Evolutionary conservation across 2,329 filamentous ascomycete genomes (phyloP).

Genomic region (Fusarium drepaniforme): DNA sequence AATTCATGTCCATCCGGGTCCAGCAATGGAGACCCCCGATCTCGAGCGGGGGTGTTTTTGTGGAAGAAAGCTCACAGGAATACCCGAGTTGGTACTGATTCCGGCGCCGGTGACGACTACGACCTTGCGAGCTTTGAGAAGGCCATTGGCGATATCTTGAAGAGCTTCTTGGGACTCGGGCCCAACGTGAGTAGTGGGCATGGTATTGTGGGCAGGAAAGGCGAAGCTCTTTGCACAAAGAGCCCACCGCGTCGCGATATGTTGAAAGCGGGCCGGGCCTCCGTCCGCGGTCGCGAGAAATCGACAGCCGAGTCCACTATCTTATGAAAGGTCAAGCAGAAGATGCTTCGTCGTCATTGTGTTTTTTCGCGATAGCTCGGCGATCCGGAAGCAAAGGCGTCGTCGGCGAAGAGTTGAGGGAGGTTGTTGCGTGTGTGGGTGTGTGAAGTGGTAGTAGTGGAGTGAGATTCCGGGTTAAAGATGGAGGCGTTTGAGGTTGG

Average conservation of each 20-base stretch:
- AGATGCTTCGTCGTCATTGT: constrained; percentile 35
- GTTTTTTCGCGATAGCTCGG: constrained; percentile 6
- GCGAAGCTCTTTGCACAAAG: constrained; percentile 12
- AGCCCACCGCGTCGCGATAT: constrained; percentile 44
- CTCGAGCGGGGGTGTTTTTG: constrained; percentile 9
- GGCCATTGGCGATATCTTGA: constrained; percentile 73
- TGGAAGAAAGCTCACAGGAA: constrained; percentile 65
- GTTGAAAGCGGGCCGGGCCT: constrained; percentile 17
- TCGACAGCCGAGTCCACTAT: constrained; percentile 25
- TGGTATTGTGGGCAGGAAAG: constrained; percentile 63
- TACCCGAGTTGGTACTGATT: constrained; percentile 82
- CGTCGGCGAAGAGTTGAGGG: neutral
- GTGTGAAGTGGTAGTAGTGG: constrained; percentile 6
- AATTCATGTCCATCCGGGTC: neutral
- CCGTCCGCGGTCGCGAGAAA: constrained; percentile 31
- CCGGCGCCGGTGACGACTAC: constrained; percentile 79
- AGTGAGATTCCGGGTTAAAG: constrained; percentile 37
- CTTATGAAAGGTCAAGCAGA: constrained; percentile 16
- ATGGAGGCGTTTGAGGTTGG: constrained; percentile 30
- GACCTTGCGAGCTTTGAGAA: constrained; percentile 76
- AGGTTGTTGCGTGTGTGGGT: constrained; percentile 1
- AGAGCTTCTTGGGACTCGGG: constrained; percentile 65
- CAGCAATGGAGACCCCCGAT: neutral
- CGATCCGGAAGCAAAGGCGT: neutral
- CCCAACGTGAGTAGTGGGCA: constrained; percentile 70